phyloP scores from a whole-genome alignment of 352 stramenopile species.

The Blastocystis hominis region DNA sequence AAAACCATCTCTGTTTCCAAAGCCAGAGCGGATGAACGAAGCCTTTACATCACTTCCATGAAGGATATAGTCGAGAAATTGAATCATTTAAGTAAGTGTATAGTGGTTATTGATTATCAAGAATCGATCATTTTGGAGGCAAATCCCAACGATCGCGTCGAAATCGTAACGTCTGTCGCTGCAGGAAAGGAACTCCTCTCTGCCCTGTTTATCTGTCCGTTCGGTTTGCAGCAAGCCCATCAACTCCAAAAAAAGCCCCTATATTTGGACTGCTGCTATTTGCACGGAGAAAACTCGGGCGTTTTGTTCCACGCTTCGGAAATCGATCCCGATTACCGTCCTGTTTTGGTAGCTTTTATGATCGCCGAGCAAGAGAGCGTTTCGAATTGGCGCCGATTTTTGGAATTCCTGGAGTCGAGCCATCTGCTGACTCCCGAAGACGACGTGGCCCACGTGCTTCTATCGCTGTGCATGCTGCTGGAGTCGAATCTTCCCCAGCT shows the following conservation, averaged over 20 bases:
- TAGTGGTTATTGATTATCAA: neutral
- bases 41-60: conserved; percentile 23
- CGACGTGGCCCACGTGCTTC: neutral
- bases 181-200: neutral
- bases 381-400: neutral
- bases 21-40: neutral
- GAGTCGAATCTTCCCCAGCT: neutral
- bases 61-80: neutral
- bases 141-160: neutral
- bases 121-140: neutral
- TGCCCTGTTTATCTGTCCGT: neutral
- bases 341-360: conserved; percentile 19
- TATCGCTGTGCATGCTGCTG: neutral
- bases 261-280: neutral
- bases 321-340: neutral
- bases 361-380: neutral
- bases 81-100: neutral
- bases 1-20: conserved; percentile 27
- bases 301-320: conserved; percentile 26
- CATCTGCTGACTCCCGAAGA: neutral
- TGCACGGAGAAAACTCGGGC: neutral
- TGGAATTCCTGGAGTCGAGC: neutral
- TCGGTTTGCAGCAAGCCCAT: neutral
- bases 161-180: neutral
- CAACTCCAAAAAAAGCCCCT: neutral